A percentile compares a stretch with the other conserved stretches of the same genome.
Conservation (phyloP, 2,329 filamentous ascomycete genomes). For the Trichoderma harzianum region DNA sequence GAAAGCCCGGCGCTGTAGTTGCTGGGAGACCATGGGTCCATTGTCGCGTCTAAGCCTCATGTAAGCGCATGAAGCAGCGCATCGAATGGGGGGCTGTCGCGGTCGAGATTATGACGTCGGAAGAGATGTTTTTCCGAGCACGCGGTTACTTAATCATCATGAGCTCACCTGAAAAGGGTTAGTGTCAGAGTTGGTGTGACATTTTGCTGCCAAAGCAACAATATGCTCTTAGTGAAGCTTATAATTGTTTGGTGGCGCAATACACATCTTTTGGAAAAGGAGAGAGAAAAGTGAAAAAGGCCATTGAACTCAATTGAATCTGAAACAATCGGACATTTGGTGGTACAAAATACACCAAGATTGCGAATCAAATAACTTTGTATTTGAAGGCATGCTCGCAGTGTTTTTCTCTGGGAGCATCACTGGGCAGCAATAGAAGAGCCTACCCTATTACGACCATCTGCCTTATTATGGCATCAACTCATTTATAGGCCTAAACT, state of each 20-base stretch:
- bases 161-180: neutral
- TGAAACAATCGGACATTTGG: neutral
- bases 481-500: no score
- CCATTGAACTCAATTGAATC: neutral
- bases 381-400: neutral
- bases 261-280: neutral
- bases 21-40: neutral
- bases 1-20: neutral
- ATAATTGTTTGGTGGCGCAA: neutral
- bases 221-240: neutral
- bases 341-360: neutral
- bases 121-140: neutral
- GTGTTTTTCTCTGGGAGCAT: neutral
- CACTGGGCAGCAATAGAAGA: neutral
- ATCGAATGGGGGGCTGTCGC: neutral
- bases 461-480: neutral
- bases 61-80: constrained; percentile 11
- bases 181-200: neutral
- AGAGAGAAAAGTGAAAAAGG: neutral
- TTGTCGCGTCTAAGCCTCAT: constrained; percentile 12
- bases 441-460: neutral
- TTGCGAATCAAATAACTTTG: neutral
- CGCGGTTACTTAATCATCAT: neutral
- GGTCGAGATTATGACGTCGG: neutral
- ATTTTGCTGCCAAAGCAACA: neutral